These are phyloP conservation scores for Fraxinus pennsylvanica DNA, from an alignment of 257 asterid species.

Conservation along the genomic window DNA sequence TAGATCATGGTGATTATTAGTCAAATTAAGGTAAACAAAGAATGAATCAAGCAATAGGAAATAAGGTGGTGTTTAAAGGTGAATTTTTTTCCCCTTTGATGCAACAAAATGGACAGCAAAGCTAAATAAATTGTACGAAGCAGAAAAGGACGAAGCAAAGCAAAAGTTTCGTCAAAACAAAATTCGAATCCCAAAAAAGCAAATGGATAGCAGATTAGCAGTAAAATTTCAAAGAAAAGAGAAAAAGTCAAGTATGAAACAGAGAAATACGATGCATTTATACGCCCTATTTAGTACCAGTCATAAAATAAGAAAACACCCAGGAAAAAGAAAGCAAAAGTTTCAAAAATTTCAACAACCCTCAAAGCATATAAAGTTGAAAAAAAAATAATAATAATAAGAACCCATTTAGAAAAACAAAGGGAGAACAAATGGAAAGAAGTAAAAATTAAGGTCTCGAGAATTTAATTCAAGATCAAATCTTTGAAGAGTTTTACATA, in stretches of 20 bases:
- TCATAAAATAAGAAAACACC: background rate
- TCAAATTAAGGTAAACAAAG: slow-evolving; percentile 17
- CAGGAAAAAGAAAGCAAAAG: slow-evolving; percentile 7
- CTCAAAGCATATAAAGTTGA: background rate
- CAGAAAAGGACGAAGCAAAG: slow-evolving; percentile 28
- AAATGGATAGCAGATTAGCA: slow-evolving; percentile 43
- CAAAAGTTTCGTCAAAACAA: slow-evolving; percentile 41
- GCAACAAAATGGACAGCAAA: slow-evolving; percentile 35
- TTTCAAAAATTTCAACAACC: background rate
- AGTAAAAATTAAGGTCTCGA: slow-evolving; percentile 17
- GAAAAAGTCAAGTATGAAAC: slow-evolving; percentile 15
- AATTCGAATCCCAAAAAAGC: slow-evolving; percentile 40
- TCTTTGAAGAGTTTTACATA: slow-evolving; percentile 22
- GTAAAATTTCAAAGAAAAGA: slow-evolving; percentile 18
- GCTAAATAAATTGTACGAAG: slow-evolving; percentile 28
- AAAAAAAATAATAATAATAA: background rate
- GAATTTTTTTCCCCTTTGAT: slow-evolving; percentile 33
- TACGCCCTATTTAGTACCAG: slow-evolving; percentile 5
- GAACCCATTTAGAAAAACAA: background rate
- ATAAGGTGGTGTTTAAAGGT: slow-evolving; percentile 34
- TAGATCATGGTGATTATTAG: slow-evolving; percentile 16
- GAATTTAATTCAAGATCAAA: slow-evolving; percentile 33
- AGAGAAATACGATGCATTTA: slow-evolving; percentile 18
- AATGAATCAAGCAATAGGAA: slow-evolving; percentile 20
- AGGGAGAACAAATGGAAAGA: slow-evolving; percentile 8